These are phyloP conservation scores for Rhodotorula sp. DNA, from an alignment of 1,284 basidiomycete genomes.

Conservation along the genomic window DNA sequence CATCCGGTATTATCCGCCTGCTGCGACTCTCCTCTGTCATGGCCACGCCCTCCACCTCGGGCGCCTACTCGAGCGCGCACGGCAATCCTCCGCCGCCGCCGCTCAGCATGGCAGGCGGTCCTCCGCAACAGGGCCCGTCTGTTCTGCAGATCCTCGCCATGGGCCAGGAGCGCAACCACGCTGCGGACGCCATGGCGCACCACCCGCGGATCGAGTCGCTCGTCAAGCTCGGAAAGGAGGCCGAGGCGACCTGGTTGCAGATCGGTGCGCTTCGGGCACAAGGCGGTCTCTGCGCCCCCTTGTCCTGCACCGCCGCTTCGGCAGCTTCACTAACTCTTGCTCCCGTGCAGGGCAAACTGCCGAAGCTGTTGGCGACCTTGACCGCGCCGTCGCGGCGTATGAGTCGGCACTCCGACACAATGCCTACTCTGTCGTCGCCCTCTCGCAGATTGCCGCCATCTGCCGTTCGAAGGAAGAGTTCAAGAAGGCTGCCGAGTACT, in stretches of 20 bases:
- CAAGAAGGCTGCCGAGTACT: constrained; percentile 51
- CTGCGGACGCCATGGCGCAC: constrained; percentile 39
- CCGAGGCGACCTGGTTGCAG: constrained; percentile 89
- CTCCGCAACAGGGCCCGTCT: constrained; percentile 40
- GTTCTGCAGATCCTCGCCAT: constrained; percentile 41
- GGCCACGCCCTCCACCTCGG: constrained; percentile 1
- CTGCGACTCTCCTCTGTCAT: neutral
- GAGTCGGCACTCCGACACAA: constrained; percentile 91
- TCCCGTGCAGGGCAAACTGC: constrained; percentile 30
- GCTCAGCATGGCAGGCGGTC: constrained; percentile 31
- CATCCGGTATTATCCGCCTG: neutral
- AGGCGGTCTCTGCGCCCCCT: constrained; percentile 5
- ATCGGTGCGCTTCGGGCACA: constrained; percentile 63
- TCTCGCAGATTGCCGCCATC: constrained; percentile 78
- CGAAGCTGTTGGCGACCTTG: constrained; percentile 59
- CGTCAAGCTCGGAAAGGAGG: constrained; percentile 70
- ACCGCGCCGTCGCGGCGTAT: constrained; percentile 84
- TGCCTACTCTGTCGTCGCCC: constrained; percentile 77
- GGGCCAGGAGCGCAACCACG: constrained; percentile 42
- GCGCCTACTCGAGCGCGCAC: constrained; percentile 15
- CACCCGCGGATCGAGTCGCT: constrained; percentile 41
- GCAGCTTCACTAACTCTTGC: neutral
- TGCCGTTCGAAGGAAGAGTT: constrained; percentile 60
- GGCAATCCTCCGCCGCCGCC: constrained; percentile 32
- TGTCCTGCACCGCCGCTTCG: neutral